These are phyloP conservation scores for Aspergillus clavatus DNA, from an alignment of 2,329 filamentous ascomycete species.

Conservation along the genomic window DNA sequence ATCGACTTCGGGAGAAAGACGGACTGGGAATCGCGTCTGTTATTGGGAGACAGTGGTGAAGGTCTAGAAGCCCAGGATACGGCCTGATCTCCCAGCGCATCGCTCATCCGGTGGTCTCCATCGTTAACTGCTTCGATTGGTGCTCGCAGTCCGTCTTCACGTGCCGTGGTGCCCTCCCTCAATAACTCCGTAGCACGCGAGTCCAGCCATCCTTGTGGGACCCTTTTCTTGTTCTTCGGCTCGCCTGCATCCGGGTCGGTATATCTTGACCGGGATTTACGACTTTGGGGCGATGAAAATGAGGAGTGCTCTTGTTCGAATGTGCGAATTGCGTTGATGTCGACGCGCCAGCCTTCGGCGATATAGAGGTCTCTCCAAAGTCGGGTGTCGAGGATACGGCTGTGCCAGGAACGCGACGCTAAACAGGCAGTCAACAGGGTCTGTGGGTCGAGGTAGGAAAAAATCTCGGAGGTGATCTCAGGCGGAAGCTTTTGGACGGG, in stretches of 20 bases:
- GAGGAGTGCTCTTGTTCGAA: slow-evolving; percentile 56
- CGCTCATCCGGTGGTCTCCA: slow-evolving; percentile 43
- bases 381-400: slow-evolving; percentile 72
- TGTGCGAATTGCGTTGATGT: slow-evolving; percentile 58
- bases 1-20: slow-evolving; percentile 8
- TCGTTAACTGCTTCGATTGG: slow-evolving; percentile 27
- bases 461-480: slow-evolving; percentile 85
- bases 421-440: slow-evolving; percentile 75
- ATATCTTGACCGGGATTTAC: slow-evolving; percentile 45
- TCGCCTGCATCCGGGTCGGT: slow-evolving; percentile 47
- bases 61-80: slow-evolving; percentile 12
- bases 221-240: slow-evolving; percentile 51
- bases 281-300: slow-evolving; percentile 33
- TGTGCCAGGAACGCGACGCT: slow-evolving; percentile 77
- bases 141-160: slow-evolving; percentile 4
- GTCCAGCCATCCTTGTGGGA: slow-evolving; percentile 43
- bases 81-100: slow-evolving; percentile 28
- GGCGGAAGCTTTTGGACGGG: slow-evolving; percentile 80
- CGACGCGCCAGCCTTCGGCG: slow-evolving; percentile 77
- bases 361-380: slow-evolving; percentile 83
- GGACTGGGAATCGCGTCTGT: slow-evolving; percentile 7
- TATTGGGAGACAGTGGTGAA: slow-evolving; percentile 15
- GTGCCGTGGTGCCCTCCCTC: slow-evolving; percentile 2
- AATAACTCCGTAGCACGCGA: slow-evolving; percentile 29
- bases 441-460: slow-evolving; percentile 75